phyloP scores from a whole-genome alignment of 768 basidiomycete genomes.

The Boletellus ananas region DNA sequence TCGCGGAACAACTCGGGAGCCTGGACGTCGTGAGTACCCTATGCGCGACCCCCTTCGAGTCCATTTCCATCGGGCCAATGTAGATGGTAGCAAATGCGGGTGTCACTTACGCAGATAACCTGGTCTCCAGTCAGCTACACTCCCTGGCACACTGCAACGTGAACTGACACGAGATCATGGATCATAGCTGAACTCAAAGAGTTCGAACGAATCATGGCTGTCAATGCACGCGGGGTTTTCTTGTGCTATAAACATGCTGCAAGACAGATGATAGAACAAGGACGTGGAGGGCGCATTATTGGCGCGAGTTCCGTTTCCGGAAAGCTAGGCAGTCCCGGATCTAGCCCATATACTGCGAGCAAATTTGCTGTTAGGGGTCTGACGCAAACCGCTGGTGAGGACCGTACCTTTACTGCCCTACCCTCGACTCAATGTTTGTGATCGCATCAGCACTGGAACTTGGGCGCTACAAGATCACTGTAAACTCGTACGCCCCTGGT shows the following conservation, averaged over 20 bases:
- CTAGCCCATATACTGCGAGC: constrained; percentile 30
- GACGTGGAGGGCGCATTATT: constrained; percentile 52
- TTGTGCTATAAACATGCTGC: constrained; percentile 65
- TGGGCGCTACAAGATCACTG: constrained; percentile 34
- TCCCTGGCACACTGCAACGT: neutral
- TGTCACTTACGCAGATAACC: neutral
- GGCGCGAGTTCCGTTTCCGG: constrained; percentile 31
- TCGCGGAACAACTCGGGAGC: constrained; percentile 34
- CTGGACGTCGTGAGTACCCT: constrained; percentile 43
- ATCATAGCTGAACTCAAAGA: constrained; percentile 32
- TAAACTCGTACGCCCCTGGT: constrained; percentile 41
- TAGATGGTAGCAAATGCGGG: constrained; percentile 31
- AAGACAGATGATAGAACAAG: constrained; percentile 54
- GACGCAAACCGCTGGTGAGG: constrained; percentile 37
- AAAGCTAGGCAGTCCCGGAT: constrained; percentile 3
- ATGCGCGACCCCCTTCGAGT: neutral
- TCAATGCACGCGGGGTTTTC: constrained; percentile 58
- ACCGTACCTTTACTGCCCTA: neutral
- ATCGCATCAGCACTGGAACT: constrained; percentile 25
- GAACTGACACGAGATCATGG: neutral
- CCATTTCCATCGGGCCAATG: neutral
- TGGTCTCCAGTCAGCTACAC: constrained; percentile 6
- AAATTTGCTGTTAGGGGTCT: constrained; percentile 43
- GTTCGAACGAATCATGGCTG: constrained; percentile 40
- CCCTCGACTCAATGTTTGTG: neutral